phyloP scores from a whole-genome alignment of 1,139 yeast genomes.

The Ogataea hybrid region DNA sequence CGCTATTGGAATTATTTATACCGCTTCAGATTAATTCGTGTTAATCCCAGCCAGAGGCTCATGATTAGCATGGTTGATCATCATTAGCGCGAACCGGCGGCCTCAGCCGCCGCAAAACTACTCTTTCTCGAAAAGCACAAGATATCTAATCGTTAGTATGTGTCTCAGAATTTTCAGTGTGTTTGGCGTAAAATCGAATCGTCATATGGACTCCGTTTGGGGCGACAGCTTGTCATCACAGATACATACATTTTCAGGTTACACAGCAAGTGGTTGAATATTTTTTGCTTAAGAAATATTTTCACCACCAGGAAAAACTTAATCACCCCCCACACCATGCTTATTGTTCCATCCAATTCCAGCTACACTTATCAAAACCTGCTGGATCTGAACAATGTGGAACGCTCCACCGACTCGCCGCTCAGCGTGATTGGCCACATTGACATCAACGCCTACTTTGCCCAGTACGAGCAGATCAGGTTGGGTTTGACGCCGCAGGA shows the following conservation, averaged over 20 bases:
- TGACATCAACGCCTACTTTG: constrained; percentile 92
- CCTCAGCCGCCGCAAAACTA: neutral
- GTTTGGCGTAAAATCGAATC: constrained; percentile 50
- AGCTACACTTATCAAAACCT: constrained; percentile 47
- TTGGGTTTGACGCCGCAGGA: constrained; percentile 60
- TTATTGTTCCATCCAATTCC: constrained; percentile 9
- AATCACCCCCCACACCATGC: constrained; percentile 10
- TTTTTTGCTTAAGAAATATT: constrained; percentile 1
- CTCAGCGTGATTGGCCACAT: constrained; percentile 81
- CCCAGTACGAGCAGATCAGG: constrained; percentile 87
- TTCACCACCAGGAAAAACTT: neutral
- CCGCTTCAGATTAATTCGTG: constrained; percentile 6
- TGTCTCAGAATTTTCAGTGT: constrained; percentile 52
- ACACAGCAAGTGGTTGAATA: neutral
- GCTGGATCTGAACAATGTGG: constrained; percentile 43
- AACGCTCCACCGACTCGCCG: constrained; percentile 56
- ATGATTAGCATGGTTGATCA: constrained; percentile 39
- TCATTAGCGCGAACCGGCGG: constrained; percentile 5
- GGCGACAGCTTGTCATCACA: constrained; percentile 61
- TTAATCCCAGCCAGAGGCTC: constrained; percentile 21
- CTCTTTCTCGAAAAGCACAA: neutral
- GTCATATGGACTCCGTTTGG: constrained; percentile 57
- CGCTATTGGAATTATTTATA: neutral
- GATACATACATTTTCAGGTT: constrained; percentile 6
- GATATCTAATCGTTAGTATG: constrained; percentile 9